Evolutionary conservation across 441 rosid genomes (phyloP).

Genomic region (Pelargonium fulgidum): DNA sequence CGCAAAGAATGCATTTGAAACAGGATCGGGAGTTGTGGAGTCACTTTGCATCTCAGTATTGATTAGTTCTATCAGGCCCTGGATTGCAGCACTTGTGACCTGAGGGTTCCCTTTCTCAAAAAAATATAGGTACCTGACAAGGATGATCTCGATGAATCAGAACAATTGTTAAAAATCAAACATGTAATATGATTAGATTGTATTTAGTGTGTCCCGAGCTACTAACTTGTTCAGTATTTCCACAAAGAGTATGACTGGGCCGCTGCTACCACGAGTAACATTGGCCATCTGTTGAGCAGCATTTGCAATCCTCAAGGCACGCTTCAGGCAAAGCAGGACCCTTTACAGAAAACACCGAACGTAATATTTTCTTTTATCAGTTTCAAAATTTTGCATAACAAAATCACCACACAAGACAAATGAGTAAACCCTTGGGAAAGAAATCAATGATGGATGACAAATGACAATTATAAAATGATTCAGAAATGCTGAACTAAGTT

Average conservation of each 20-base stretch:
- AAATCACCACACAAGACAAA: background rate
- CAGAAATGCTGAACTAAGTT: too few relatives aligned
- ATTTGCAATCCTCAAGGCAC: constrained; percentile 88
- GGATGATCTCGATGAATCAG: background rate
- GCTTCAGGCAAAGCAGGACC: constrained; percentile 87
- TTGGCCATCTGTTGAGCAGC: constrained; percentile 85
- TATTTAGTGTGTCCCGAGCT: background rate
- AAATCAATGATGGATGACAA: background rate
- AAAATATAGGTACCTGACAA: constrained; percentile 76
- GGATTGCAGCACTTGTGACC: constrained; percentile 60
- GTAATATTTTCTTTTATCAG: background rate
- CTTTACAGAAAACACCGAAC: constrained; percentile 24
- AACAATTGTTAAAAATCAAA: background rate
- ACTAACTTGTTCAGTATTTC: constrained; percentile 90
- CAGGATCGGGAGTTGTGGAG: constrained; percentile 46
- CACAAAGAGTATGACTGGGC: constrained; percentile 68
- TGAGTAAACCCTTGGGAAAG: background rate
- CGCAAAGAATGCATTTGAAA: constrained; percentile 70
- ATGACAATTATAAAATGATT: constrained; percentile 1
- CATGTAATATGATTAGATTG: background rate
- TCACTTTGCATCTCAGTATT: constrained; percentile 75
- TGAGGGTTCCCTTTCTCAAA: constrained; percentile 82
- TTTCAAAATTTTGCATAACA: background rate
- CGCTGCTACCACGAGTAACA: constrained; percentile 65
- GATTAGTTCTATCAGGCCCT: constrained; percentile 66